Evolutionary conservation across 257 asterid genomes (phyloP).

Genomic region (Phtheirospermum japonicum): DNA sequence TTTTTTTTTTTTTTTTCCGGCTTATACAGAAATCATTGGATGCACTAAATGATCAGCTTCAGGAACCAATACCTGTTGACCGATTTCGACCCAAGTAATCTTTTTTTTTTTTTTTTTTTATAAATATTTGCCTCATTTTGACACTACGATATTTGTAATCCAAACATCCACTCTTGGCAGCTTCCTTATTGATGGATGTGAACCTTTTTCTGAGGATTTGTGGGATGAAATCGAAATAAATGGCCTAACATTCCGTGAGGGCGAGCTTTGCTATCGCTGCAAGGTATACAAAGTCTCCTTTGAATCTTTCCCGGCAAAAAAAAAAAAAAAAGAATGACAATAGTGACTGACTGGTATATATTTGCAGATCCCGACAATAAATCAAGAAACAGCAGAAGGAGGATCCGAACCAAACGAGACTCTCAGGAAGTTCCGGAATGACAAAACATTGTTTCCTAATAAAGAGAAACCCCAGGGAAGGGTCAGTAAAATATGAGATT

Average conservation of each 20-base stretch:
- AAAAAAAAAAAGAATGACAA: neutral
- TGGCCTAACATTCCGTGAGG: conserved; percentile 39
- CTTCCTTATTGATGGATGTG: conserved; percentile 47
- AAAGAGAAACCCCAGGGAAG: conserved; percentile 43
- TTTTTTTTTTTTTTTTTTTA: too few relatives aligned
- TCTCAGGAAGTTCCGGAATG: conserved; percentile 52
- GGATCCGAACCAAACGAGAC: conserved; percentile 45
- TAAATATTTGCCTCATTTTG: conserved; percentile 2
- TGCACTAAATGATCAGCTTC: conserved; percentile 48
- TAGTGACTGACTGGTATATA: neutral
- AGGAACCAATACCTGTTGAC: conserved; percentile 52
- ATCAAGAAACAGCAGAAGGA: conserved; percentile 55
- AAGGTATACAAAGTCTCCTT: conserved; percentile 41
- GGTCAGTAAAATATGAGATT: conserved; percentile 22
- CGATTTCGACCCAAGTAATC: conserved; percentile 69
- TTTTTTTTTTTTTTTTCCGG: too few relatives aligned
- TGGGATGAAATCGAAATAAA: conserved; percentile 53
- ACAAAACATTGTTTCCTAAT: conserved; percentile 40
- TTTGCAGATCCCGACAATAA: conserved; percentile 53
- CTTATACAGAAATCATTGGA: conserved; percentile 54
- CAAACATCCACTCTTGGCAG: conserved; percentile 27
- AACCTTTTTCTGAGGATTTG: conserved; percentile 59
- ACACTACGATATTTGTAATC: neutral
- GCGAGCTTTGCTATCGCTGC: conserved; percentile 54
- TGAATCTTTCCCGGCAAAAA: too few relatives aligned